Evolutionary conservation across 768 basidiomycete species (phyloP).

Genomic region (Astraeus odoratus): DNA sequence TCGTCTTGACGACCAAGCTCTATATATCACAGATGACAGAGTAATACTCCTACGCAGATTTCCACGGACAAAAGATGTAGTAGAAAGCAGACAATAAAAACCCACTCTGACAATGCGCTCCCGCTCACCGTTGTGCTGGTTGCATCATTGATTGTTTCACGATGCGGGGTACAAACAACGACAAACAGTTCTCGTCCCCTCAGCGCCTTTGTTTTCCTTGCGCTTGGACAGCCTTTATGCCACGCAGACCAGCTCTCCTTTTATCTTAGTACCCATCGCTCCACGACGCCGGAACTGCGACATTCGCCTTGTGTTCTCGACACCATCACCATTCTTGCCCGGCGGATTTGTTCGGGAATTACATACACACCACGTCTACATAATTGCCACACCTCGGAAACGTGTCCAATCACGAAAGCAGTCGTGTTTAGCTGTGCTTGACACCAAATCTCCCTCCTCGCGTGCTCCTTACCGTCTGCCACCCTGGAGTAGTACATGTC

Average conservation of each 20-base stretch:
- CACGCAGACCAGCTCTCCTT: too few species aligned
- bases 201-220: background rate
- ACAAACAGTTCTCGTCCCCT: conserved; percentile 18
- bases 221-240: too few species aligned
- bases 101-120: too few species aligned
- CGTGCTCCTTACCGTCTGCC: conserved; percentile 4
- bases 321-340: background rate
- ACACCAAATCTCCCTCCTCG: background rate
- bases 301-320: background rate
- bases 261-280: too few species aligned
- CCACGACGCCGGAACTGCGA: background rate
- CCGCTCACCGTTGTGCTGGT: too few species aligned
- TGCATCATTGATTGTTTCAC: too few species aligned
- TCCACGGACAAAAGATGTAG: too few species aligned
- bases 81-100: too few species aligned
- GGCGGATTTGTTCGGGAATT: background rate
- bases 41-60: conserved; percentile 6
- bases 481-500: conserved; percentile 52
- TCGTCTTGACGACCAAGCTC: conserved; percentile 7
- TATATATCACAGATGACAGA: conserved; percentile 12
- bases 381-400: conserved; percentile 8
- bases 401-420: conserved; percentile 3
- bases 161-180: too few species aligned
- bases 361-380: conserved; percentile 1
- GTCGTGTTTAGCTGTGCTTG: conserved; percentile 1